Percentiles rank a stretch among this genome's conserved stretches.
Evolutionary conservation across 2,329 filamentous ascomycete species (phyloP).

Genomic region (Pseudogymnoascus sp.): DNA sequence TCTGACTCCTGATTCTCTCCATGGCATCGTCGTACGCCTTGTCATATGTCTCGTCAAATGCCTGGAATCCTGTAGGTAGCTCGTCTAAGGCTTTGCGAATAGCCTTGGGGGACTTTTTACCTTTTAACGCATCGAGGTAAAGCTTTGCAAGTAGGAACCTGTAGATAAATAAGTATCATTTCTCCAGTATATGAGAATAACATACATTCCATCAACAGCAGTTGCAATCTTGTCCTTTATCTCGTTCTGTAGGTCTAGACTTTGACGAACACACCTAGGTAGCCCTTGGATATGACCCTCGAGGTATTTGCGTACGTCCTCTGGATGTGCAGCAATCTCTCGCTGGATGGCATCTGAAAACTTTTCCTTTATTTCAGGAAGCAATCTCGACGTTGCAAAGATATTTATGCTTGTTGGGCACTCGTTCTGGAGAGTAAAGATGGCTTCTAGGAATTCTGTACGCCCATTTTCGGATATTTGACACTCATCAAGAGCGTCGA

Average conservation of each 20-base stretch:
- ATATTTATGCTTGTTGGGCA: constrained; percentile 19
- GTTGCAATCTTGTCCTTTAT: constrained; percentile 21
- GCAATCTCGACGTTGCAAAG: constrained; percentile 29
- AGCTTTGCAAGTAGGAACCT: constrained; percentile 25
- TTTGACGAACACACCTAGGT: constrained; percentile 16
- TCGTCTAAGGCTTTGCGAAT: constrained; percentile 25
- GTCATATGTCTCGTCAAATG: constrained; percentile 14
- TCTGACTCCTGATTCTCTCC: constrained; percentile 28
- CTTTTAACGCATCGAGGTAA: constrained; percentile 26
- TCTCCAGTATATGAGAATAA: constrained; percentile 13
- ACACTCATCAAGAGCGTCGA: constrained; percentile 17
- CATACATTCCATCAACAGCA: constrained; percentile 29
- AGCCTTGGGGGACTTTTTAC: constrained; percentile 22
- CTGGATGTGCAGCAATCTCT: constrained; percentile 27
- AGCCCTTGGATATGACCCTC: constrained; percentile 20
- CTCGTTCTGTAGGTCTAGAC: constrained; percentile 19
- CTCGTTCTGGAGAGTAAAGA: constrained; percentile 21
- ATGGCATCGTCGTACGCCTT: constrained; percentile 25
- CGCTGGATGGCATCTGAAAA: constrained; percentile 18
- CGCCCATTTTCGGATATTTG: constrained; percentile 3
- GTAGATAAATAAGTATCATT: background rate
- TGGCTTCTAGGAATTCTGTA: constrained; percentile 7
- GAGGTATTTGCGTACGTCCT: constrained; percentile 28
- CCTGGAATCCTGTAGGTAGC: constrained; percentile 23
- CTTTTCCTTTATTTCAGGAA: constrained; percentile 21